Percentiles rank a stretch among this genome's conserved stretches.
phyloP scores from a whole-genome alignment of 2,329 filamentous ascomycete species.

The Pestalotiopsis fici region DNA sequence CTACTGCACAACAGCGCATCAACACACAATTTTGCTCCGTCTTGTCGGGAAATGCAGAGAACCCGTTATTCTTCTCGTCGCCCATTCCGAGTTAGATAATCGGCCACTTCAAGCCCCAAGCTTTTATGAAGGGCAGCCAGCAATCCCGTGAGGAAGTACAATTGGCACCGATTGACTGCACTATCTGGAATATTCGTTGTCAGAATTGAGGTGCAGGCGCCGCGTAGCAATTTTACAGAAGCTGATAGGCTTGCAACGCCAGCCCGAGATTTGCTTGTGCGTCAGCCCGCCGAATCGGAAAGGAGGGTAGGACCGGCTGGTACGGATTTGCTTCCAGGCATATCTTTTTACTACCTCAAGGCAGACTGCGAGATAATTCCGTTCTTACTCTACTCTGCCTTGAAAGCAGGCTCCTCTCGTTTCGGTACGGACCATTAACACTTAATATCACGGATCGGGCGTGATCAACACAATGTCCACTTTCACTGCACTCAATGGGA shows the following conservation, averaged over 20 bases:
- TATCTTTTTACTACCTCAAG: conserved; percentile 5
- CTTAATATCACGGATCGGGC: background rate
- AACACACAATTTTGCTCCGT: background rate
- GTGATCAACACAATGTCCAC: conserved; percentile 24
- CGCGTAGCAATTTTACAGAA: background rate
- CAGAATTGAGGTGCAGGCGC: background rate
- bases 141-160: background rate
- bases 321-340: background rate
- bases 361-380: background rate
- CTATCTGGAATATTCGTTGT: background rate
- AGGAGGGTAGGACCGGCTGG: background rate
- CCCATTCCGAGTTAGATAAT: background rate
- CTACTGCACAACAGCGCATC: background rate
- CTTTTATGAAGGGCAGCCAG: background rate
- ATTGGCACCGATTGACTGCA: background rate
- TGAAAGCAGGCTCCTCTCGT: background rate
- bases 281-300: background rate
- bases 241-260: background rate
- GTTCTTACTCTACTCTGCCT: background rate
- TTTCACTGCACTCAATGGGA: conserved; percentile 34
- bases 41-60: background rate
- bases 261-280: background rate
- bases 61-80: background rate
- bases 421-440: background rate
- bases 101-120: background rate